phyloP scores from a whole-genome alignment of 164 flowering plant genomes.

The Nelumbo lutea region DNA sequence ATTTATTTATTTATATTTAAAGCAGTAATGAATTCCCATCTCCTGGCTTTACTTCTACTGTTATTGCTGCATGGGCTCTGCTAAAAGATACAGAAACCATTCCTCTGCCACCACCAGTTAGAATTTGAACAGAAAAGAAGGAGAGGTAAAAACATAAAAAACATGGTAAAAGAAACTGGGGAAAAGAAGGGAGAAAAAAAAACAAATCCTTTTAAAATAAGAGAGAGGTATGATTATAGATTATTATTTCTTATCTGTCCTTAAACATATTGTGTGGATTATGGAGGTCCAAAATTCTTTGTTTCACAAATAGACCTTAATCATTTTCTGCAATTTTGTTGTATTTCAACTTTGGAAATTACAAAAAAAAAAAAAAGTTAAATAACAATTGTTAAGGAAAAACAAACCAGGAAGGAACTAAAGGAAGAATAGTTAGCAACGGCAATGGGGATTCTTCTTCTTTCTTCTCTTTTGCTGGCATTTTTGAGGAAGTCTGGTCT shows the following conservation, averaged over 20 bases:
- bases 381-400: background rate
- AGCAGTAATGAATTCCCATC: slow-evolving; percentile 21
- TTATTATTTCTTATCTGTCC: slow-evolving; percentile 32
- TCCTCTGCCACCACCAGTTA: slow-evolving; percentile 34
- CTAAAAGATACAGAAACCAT: slow-evolving; percentile 35
- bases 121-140: slow-evolving; percentile 11
- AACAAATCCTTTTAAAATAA: too few species aligned
- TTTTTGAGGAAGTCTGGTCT: slow-evolving; percentile 44
- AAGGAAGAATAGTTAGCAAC: slow-evolving; percentile 28
- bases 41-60: slow-evolving; percentile 29
- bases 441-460: slow-evolving; percentile 70
- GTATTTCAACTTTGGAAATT: too few species aligned
- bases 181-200: slow-evolving; percentile 3
- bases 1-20: slow-evolving; percentile 17
- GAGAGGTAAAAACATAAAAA: slow-evolving; percentile 3
- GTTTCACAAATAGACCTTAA: slow-evolving; percentile 44
- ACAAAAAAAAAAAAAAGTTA: too few species aligned
- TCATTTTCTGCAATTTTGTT: slow-evolving; percentile 25
- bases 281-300: slow-evolving; percentile 57
- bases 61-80: slow-evolving; percentile 33
- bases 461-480: slow-evolving; percentile 48
- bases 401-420: background rate
- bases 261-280: slow-evolving; percentile 37
- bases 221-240: slow-evolving; percentile 33
- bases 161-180: slow-evolving; percentile 3